Base-by-base conservation (phyloP, 345 rosid genomes). In the Hibiscus trionum region DNA sequence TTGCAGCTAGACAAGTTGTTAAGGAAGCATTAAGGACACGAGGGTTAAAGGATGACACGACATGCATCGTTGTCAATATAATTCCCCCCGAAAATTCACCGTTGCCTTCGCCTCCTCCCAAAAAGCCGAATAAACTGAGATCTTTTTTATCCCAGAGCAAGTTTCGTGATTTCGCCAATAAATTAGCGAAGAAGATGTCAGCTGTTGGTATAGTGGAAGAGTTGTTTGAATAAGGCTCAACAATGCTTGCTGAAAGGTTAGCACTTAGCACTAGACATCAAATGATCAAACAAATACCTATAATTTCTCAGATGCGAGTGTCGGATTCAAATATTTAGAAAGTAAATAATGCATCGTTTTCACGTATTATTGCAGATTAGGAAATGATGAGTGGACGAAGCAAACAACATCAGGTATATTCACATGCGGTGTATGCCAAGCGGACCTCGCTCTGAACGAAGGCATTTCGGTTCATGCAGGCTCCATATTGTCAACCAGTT, bases 151-250 rank as follows among this genome's bases (percentile, higher is more conserved):
- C 84, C 56, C 76, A 89, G 77, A 93, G 70, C 79, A 87, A 77
- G 73, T 85, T 91, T 27, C 69, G 39, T 37, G 83, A 82, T 83
- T 82, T 89, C 53, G 83, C 84, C 59, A 83, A 74, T 74, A 88
- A 84, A 72, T 74, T 77, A 66, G 79, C 93, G 0, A 91, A 91
- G 77, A 89, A 83, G 84, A 87, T 89, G 52, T 87, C 92, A 1
- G 80, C 88, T 66, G 83, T 88, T 0, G 88, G 90, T 39, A 83
- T 88, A 16, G 98, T 93, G 5, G 98, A 93, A 84, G 98, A 93
- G 79, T 82, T 93, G 17, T 93, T 93, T 64, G 98, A 93, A 82
- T 97, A 93, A 85, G 97, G 97, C 69, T 93, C 97, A 0, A 97
- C 97, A 17, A 89, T 93, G 88, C 92, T 93, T 4, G 87, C 89